Evolutionary conservation across 129 eudicot species (phyloP).

Genomic region (Chrysanthemum seticuspe): DNA sequence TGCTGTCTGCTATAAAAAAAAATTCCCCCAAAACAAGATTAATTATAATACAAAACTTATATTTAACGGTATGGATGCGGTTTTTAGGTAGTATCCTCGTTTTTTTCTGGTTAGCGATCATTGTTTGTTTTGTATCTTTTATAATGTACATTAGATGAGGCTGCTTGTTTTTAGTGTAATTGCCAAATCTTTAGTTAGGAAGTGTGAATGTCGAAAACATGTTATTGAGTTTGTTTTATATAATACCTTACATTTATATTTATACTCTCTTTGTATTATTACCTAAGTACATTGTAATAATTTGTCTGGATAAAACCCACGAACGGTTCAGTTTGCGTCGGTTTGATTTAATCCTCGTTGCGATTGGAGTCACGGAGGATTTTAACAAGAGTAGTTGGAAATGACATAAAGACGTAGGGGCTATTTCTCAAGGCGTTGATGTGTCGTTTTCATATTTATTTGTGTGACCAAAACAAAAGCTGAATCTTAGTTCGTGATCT

Average conservation of each 20-base stretch:
- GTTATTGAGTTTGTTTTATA: constrained; percentile 31
- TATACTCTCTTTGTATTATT: neutral
- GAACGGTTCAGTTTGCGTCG: neutral
- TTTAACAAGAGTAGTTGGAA: constrained; percentile 13
- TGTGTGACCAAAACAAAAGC: constrained; percentile 17
- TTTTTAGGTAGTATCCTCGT: constrained; percentile 84
- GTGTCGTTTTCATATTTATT: constrained; percentile 26
- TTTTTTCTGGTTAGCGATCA: constrained; percentile 23
- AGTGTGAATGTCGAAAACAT: constrained; percentile 32
- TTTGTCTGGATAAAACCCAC: neutral
- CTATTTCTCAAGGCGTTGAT: constrained; percentile 9
- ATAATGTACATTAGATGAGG: constrained; percentile 34
- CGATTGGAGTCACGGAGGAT: constrained; percentile 7
- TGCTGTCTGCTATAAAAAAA: constrained; percentile 25
- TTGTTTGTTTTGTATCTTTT: constrained; percentile 27
- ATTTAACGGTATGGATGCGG: constrained; percentile 64
- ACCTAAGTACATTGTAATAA: neutral
- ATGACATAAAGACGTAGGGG: constrained; percentile 21
- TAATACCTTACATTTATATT: neutral
- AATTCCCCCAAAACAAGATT: constrained; percentile 6
- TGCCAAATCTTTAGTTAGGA: constrained; percentile 41
- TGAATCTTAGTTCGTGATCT: constrained; percentile 21
- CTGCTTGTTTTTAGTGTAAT: constrained; percentile 44
- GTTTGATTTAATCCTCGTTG: neutral
- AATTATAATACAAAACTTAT: constrained; percentile 32